These are phyloP conservation scores for Termitomyces bulborhizus DNA, from an alignment of 768 basidiomycete genomes.

Conservation along the genomic window DNA sequence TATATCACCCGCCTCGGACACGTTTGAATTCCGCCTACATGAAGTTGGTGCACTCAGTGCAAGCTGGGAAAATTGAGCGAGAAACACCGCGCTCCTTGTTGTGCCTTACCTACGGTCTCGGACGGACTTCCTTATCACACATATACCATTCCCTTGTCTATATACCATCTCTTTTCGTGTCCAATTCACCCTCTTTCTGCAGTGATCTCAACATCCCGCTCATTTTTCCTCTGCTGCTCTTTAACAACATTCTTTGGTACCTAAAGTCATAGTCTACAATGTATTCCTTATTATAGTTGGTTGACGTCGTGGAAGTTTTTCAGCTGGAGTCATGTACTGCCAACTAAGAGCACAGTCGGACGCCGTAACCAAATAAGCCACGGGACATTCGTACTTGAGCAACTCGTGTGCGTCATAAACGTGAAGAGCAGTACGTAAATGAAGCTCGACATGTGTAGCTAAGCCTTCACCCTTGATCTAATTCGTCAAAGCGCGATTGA, in stretches of 20 bases:
- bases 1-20: conserved; percentile 8
- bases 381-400: no score
- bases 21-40: conserved; percentile 7
- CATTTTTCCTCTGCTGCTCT: background rate
- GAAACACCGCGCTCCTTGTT: background rate
- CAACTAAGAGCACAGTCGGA: no score
- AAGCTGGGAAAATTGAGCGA: conserved; percentile 12
- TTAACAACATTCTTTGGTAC: background rate
- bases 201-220: background rate
- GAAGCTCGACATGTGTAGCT: no score
- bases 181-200: background rate
- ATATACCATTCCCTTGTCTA: conserved; percentile 1
- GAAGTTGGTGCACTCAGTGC: conserved; percentile 11
- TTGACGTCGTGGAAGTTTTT: no score
- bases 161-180: background rate
- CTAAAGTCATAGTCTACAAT: background rate
- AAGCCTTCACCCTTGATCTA: no score
- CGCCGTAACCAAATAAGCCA: no score
- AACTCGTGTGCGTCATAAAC: no score
- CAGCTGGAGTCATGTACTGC: no score
- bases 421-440: no score
- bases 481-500: no score
- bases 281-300: background rate
- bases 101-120: background rate
- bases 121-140: background rate